Conservation (phyloP, 1,284 basidiomycete genomes). For the Amylostereum chailletii region DNA sequence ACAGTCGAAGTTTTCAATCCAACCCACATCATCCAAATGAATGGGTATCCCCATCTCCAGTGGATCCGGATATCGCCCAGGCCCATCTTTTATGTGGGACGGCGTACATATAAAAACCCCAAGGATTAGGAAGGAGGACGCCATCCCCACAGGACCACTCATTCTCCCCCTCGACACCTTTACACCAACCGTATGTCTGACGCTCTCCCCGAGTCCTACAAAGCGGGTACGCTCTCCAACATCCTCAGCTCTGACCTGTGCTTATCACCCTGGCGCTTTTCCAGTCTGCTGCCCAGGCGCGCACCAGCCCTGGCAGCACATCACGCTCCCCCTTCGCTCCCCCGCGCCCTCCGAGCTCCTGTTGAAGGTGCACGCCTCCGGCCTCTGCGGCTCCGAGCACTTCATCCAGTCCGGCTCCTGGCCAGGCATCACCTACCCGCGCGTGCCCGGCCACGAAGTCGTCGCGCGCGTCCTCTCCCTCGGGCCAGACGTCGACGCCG, state of each 20-base stretch:
- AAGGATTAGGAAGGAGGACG: no score
- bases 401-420: constrained; percentile 15
- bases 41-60: no score
- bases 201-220: constrained; percentile 1
- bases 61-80: no score
- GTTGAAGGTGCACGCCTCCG: constrained; percentile 16
- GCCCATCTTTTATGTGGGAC: no score
- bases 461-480: constrained; percentile 13
- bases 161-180: no score
- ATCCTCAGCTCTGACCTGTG: no score
- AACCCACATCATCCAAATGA: no score
- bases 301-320: constrained; percentile 10
- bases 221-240: constrained; percentile 7
- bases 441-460: constrained; percentile 15
- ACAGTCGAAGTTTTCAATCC: no score
- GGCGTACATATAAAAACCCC: no score
- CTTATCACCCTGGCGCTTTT: not conserved
- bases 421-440: constrained; percentile 14
- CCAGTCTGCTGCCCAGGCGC: constrained; percentile 3
- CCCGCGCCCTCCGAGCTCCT: constrained; percentile 14
- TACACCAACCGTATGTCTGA: no score
- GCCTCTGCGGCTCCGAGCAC: constrained; percentile 18
- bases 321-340: constrained; percentile 11
- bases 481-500: constrained; percentile 7
- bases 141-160: no score